Base-by-base conservation (phyloP, 2,329 filamentous ascomycete species). In the Clarireedia paspali region DNA sequence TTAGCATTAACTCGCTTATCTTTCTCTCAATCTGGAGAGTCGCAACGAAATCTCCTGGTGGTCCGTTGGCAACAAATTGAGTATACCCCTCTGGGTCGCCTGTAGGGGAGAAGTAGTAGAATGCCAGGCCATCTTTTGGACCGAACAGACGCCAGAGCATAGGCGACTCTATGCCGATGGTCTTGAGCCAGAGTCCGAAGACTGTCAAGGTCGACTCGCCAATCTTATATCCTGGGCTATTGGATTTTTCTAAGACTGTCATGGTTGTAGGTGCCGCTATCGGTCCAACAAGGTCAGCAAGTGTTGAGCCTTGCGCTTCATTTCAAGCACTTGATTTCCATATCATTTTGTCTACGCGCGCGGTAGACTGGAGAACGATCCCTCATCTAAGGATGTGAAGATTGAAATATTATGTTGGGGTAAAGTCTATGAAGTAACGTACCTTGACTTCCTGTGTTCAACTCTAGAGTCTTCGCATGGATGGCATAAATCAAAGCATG, bases 1-100 rank as follows among this genome's bases (percentile, higher is more conserved):
- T 66, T 2, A 68, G 55, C 44, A 68, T 55, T 14, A 68, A 53
- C 48, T 68, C 66, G 53, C 62, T 64, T 9, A 67, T 62, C 36
- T 60, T 62, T 17, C 66, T 51, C 40, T 67, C 65, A n/a, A 66
- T 45, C 52, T 68, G 63, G 6, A 63, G 47, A 5, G 63, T 60
- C 23, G 56, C 57, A 3, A 60, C 58, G 20, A 56, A 62, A 20
- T 60, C 53, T 26, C 57, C 63, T 5, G 62, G 53, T 2, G 63
- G 56, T n/a, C 64, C 63, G 14, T 60, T 60, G 12, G 57, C 55
- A 6, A 56, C 34, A 30, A 63, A 63, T 3, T 55, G 42, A 4
- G 57, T 56, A 38, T 62, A 63, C 14, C 57, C 26, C 4, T 60
- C 59, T 24, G 58, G 59, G 23, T 63, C 57, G 7, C 58, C 59